Evolutionary conservation across 257 asterid species (phyloP).

Genomic region (Solanum bulbocastanum): DNA sequence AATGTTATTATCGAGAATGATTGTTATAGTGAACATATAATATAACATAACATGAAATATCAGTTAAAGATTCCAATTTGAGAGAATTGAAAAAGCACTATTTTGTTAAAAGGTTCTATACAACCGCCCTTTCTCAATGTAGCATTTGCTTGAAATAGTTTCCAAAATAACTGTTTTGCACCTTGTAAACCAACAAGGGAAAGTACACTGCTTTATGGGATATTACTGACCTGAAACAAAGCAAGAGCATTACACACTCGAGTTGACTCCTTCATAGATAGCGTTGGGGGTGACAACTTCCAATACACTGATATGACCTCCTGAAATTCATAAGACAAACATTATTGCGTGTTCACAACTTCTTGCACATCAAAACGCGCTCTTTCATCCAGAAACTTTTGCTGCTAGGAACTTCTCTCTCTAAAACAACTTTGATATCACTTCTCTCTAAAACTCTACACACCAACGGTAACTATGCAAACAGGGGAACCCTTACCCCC

Average conservation of each 20-base stretch:
- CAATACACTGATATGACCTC: not conserved
- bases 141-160: not conserved
- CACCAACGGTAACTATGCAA: not conserved
- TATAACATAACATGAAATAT: no score
- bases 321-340: not conserved
- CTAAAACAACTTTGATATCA: no score
- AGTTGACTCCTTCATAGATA: not conserved
- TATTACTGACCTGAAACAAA: constrained; percentile 4
- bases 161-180: not conserved
- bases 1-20: no score
- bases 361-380: not conserved
- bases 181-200: not conserved
- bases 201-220: not conserved
- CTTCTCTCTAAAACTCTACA: not conserved
- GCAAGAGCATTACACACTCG: constrained; percentile 1
- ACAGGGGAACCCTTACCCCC: not conserved
- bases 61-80: not conserved
- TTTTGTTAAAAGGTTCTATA: not conserved
- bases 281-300: not conserved
- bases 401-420: not conserved
- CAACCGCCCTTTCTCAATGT: not conserved
- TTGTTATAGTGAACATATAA: no score
- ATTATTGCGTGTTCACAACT: not conserved
- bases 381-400: not conserved
- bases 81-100: not conserved